Evolutionary conservation across 2,329 filamentous ascomycete species (phyloP).

Genomic region (Botrytis cinerea): DNA sequence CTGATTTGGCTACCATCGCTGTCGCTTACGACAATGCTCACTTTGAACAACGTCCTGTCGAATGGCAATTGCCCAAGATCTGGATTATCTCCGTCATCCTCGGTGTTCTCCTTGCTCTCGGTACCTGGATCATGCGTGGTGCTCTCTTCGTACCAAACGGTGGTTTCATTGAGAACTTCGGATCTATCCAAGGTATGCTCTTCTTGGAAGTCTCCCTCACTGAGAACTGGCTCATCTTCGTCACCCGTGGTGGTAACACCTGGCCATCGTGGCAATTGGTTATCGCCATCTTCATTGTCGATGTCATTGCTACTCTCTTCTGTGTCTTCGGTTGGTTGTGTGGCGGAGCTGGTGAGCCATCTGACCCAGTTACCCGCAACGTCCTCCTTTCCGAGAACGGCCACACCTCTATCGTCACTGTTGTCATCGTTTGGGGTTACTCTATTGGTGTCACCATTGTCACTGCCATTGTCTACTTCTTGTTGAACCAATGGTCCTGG

Average conservation of each 20-base stretch:
- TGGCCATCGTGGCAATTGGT: conserved; percentile 76
- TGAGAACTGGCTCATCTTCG: conserved; percentile 79
- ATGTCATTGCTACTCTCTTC: conserved; percentile 72
- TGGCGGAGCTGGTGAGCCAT: conserved; percentile 47
- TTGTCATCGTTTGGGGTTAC: conserved; percentile 65
- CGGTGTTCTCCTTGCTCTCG: conserved; percentile 66
- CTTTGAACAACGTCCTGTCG: conserved; percentile 72
- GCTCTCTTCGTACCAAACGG: conserved; percentile 68
- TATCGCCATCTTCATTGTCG: conserved; percentile 69
- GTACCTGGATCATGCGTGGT: conserved; percentile 73
- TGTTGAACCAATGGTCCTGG: conserved; percentile 59
- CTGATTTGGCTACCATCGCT: conserved; percentile 76
- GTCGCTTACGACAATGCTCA: conserved; percentile 79
- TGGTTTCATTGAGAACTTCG: conserved; percentile 74
- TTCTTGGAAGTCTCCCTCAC: conserved; percentile 74
- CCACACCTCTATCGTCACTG: conserved; percentile 56
- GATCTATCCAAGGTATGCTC: conserved; percentile 71
- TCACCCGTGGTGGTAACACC: conserved; percentile 71
- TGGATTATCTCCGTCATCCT: conserved; percentile 74
- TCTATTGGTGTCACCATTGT: conserved; percentile 67
- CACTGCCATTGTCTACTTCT: conserved; percentile 65
- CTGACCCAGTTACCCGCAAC: conserved; percentile 44
- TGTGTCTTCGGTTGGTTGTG: conserved; percentile 74
- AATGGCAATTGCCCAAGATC: conserved; percentile 81
- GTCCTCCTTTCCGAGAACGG: conserved; percentile 44